Conservation (phyloP, 1,284 basidiomycete species). For the Peniophora sp. region DNA sequence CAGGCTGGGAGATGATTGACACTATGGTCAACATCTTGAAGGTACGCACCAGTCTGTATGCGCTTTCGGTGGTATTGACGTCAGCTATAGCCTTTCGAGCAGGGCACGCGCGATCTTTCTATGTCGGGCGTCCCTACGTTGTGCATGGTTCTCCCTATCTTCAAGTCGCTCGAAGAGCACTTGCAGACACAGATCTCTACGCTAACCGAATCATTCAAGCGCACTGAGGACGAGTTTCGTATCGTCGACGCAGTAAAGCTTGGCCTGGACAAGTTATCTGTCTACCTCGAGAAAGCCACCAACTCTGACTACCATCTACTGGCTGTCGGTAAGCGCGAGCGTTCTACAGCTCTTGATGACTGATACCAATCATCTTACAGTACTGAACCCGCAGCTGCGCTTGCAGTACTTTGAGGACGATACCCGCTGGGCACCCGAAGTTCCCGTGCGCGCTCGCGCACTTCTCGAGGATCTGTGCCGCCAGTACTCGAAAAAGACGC, state of each 20-base stretch:
- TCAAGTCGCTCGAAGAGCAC: conserved; percentile 8
- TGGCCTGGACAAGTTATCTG: conserved; percentile 10
- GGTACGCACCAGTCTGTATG: neutral
- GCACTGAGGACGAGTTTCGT: neutral
- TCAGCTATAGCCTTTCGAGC: conserved; percentile 5
- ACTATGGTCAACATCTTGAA: conserved; percentile 2
- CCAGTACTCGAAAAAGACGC: conserved; percentile 1
- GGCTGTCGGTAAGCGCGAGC: conserved; percentile 11
- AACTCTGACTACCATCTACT: conserved; percentile 10
- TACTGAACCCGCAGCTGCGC: conserved; percentile 12
- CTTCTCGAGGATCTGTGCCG: conserved; percentile 6
- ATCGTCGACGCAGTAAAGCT: neutral
- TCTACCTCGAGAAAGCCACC: conserved; percentile 8
- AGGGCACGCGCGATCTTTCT: conserved; percentile 8
- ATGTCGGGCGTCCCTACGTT: conserved; percentile 6
- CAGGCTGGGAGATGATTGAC: conserved; percentile 6
- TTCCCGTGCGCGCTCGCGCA: conserved; percentile 5
- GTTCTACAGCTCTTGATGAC: neutral
- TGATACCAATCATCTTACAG: conserved; percentile 4
- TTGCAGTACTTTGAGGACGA: conserved; percentile 10
- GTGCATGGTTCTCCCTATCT: conserved; percentile 7
- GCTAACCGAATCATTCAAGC: neutral
- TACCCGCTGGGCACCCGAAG: conserved; percentile 5
- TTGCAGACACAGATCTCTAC: neutral
- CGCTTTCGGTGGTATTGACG: neutral